Base-by-base conservation (phyloP, 192 early-diverging fungal species). In the Geranomyces michiganensis region DNA sequence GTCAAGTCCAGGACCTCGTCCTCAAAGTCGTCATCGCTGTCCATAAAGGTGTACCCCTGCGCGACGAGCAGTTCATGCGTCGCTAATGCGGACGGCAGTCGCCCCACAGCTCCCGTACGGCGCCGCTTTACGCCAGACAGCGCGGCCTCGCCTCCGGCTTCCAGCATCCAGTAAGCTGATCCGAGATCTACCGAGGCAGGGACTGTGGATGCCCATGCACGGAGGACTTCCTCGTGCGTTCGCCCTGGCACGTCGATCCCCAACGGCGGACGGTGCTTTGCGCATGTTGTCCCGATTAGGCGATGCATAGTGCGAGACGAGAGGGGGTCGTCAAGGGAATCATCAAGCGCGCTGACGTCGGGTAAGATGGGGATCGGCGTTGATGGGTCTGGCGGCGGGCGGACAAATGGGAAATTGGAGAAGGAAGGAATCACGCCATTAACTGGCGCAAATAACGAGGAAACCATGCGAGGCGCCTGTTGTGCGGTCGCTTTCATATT, bases 141-240 rank as follows among this genome's bases (percentile, higher is more conserved):
- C 3, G 51, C 51, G n/a, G 51, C 51, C 51, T n/a, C 51, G 51
- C 19, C n/a, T 6, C 24, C n/a, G 7, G 51, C 55, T 33, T 68
- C 66, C 6, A 29, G 30, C 33, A 55, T 68, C 66, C 66, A 68
- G 29, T 36, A 24, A 10, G 24, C 26, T 0, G 53, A 24, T 5
- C 49, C 66, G 27, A 68, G 51, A 31, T 68, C 66, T 13, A 68
- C 32, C n/a, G 21, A 36, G 12, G 66, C 47, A 9, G 66, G 66
- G 22, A 68, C 53, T 2, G 43, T 65, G 33, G 62, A 43, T 1
- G 62, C 62, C 62, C 62, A 65, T 41, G 45, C 43, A 1, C 45
- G 51, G 9, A 33, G 22, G 24, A 22, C 58, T 19, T 60, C 58
- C 7, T 4, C 22, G 22, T 19, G 31, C 27, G 58, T 31, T 19